phyloP scores from a whole-genome alignment of 169 alveolate species.

The Plasmodium vivax region DNA sequence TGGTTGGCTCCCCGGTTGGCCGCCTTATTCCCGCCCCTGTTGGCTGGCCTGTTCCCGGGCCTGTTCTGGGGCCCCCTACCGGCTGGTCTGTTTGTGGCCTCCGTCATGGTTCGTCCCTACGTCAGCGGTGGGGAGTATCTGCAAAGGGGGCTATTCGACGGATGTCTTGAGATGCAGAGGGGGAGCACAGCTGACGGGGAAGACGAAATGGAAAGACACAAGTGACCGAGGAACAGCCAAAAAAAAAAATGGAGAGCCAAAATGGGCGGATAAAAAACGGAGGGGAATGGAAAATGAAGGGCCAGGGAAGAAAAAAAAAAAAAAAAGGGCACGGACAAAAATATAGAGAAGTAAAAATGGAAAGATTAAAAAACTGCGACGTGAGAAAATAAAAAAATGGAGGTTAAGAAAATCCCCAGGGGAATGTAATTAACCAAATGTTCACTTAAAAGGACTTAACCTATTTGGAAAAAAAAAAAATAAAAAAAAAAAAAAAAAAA shows the following conservation, averaged over 20 bases:
- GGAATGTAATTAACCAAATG: neutral
- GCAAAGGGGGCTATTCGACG: neutral
- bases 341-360: neutral
- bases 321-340: neutral
- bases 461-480: neutral
- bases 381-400: neutral
- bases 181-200: neutral
- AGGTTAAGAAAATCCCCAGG: neutral
- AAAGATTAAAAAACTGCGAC: neutral
- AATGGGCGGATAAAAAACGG: neutral
- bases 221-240: neutral
- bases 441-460: neutral
- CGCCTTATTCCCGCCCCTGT: neutral
- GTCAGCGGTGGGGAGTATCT: neutral
- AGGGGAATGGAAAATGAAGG: neutral
- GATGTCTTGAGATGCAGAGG: neutral
- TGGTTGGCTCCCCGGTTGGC: neutral
- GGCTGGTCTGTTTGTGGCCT: neutral
- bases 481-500: no score
- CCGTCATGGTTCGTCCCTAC: neutral
- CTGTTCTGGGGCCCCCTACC: neutral
- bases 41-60: neutral
- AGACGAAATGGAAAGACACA: neutral
- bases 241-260: neutral
- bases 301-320: neutral